phyloP scores from a whole-genome alignment of 305 asterid species.

The Rubia tinctorum region DNA sequence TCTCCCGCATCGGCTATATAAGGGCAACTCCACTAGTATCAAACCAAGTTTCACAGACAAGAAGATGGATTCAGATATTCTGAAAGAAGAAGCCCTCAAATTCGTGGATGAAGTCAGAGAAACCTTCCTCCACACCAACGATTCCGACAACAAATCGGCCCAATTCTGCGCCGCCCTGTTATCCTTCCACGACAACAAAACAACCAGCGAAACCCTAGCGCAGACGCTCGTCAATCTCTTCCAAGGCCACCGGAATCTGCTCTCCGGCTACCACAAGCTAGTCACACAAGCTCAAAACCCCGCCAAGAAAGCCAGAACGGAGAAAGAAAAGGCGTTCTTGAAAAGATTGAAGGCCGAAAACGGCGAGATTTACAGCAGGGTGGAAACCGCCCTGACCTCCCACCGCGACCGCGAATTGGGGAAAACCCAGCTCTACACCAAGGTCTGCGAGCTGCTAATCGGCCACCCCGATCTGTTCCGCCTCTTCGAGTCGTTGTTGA shows the following conservation, averaged over 20 bases:
- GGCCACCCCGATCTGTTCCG: background rate
- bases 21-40: too few relatives aligned
- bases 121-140: background rate
- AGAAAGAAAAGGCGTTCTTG: background rate
- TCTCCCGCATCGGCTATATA: too few relatives aligned
- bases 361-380: background rate
- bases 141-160: background rate
- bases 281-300: background rate
- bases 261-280: background rate
- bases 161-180: background rate
- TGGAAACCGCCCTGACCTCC: background rate
- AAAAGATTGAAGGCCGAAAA: background rate
- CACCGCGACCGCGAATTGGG: background rate
- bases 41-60: too few relatives aligned
- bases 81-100: background rate
- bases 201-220: background rate
- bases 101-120: background rate
- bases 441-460: background rate
- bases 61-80: background rate
- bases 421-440: background rate
- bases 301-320: background rate
- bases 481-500: background rate
- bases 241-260: background rate
- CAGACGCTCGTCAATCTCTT: background rate
- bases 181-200: background rate